Conservation (phyloP, 306 rosid species). For the Sindora glabra region DNA sequence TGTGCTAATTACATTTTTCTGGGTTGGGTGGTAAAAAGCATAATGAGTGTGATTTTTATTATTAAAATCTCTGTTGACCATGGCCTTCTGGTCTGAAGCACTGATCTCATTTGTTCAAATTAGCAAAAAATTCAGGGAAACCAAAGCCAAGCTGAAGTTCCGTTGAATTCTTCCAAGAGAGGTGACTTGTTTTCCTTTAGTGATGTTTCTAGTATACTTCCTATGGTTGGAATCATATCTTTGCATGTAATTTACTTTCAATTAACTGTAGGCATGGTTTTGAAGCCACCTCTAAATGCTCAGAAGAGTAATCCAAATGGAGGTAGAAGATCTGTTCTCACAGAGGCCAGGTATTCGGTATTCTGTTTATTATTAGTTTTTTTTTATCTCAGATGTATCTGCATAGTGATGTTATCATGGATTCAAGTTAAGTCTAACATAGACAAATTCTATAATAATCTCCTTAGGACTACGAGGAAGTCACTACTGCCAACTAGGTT, state of each 20-base stretch:
- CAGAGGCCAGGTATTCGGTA: slow-evolving; percentile 53
- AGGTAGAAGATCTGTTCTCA: slow-evolving; percentile 26
- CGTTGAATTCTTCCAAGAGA: slow-evolving; percentile 30
- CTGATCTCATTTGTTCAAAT: slow-evolving; percentile 12
- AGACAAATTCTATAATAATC: not conserved
- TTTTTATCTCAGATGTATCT: not conserved
- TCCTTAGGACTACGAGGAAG: slow-evolving; percentile 37
- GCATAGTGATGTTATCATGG: not conserved
- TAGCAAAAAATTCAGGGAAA: slow-evolving; percentile 40
- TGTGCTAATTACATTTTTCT: not conserved
- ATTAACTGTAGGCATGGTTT: slow-evolving; percentile 15
- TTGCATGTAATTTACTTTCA: not conserved
- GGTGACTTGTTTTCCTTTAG: slow-evolving; percentile 26
- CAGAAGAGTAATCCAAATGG: slow-evolving; percentile 32
- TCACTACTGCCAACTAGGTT: slow-evolving; percentile 48
- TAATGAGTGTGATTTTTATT: not conserved
- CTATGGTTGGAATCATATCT: not conserved
- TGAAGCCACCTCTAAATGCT: slow-evolving; percentile 26
- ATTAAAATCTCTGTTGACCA: not conserved
- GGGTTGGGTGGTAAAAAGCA: not conserved
- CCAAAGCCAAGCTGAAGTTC: slow-evolving; percentile 22
- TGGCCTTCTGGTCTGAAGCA: not conserved
- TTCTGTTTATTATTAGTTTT: slow-evolving; percentile 5
- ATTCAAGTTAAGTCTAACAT: not conserved
- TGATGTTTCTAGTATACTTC: not conserved